phyloP scores from a whole-genome alignment of 2,329 filamentous ascomycete species.

The Fusarium mangiferae region DNA sequence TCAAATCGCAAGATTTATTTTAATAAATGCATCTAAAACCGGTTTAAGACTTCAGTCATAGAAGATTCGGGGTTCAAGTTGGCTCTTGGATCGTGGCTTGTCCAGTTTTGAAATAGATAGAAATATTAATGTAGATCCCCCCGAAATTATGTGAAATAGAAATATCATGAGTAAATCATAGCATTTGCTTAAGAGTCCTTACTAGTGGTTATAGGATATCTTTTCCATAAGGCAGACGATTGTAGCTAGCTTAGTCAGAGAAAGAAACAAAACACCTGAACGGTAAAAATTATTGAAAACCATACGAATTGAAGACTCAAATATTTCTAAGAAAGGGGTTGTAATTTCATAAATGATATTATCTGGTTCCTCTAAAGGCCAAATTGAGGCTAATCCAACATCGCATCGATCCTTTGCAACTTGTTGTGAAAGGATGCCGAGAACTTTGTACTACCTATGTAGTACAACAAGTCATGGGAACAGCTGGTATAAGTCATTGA shows the following conservation, averaged over 20 bases:
- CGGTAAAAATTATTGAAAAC: not conserved
- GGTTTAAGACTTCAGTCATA: not conserved
- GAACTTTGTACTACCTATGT: too few species aligned
- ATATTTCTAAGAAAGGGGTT: not conserved
- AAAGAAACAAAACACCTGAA: not conserved
- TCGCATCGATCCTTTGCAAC: not conserved
- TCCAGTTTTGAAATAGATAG: not conserved
- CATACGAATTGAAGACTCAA: not conserved
- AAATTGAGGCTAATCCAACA: not conserved
- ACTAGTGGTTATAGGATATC: too few species aligned
- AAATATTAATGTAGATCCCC: not conserved
- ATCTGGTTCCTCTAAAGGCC: not conserved
- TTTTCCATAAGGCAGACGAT: not conserved
- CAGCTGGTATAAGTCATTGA: not conserved
- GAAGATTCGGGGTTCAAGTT: not conserved
- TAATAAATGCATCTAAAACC: rapidly evolving
- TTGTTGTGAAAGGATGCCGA: not conserved
- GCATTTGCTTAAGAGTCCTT: not conserved
- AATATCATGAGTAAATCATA: not conserved
- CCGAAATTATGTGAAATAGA: not conserved
- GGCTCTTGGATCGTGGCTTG: too few species aligned
- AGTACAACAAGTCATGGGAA: not conserved
- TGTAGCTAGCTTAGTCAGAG: not conserved
- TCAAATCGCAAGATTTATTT: not conserved
- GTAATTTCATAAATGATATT: not conserved